Evolutionary conservation across 2,329 filamentous ascomycete genomes (phyloP), one percentile per base, ranked within the genome.

Genomic region (Elsinoe batatas): DNA sequence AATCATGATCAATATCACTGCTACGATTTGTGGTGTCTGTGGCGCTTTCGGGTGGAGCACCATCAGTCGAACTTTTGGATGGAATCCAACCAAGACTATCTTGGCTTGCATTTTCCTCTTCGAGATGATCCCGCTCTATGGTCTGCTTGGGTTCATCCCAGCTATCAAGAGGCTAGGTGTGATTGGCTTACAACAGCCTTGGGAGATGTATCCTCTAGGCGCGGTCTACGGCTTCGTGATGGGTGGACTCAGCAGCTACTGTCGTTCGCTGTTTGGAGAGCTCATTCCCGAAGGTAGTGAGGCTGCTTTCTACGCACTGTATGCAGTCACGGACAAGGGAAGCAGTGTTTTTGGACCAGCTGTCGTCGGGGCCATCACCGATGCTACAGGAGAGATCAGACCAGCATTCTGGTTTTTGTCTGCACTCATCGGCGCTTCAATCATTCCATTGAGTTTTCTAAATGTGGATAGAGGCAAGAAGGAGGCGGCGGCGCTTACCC

Each of bases 301-400:
- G 71, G 91, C 93, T 0, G 91, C 91, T 0, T 98, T 98, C 67
- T 98, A 95, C 67, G 91, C 91, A 0, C 76, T 98, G 1, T 98
- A 97, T 67, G 93, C 93, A 35, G 96, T 97, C 60, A 97, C 93
- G 1, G 93, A 98, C 69, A 98, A 98, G 70, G 91, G 91, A 1
- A 93, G 87, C 18, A 94, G 88, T 66, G 78, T 97, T 1, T 96
- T 98, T 69, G 93, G 93, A 0, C 93, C 93, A 0, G 87, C 89
- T 0, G 91, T 98, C 66, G 93, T 98, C 0, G 93, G 91, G 1
- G 82, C 84, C 11, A 95, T 98, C 61, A 95, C 93, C 11, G 91
- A 97, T 70, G 81, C 68, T 2, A 74, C 69, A 46, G 75, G 74
- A 5, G 72, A 75, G 55, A 76, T 77, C 51, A 65, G 75, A 57